Evolutionary conservation across 352 stramenopile species (phyloP).

Genomic region (Pythium rishiriense): DNA sequence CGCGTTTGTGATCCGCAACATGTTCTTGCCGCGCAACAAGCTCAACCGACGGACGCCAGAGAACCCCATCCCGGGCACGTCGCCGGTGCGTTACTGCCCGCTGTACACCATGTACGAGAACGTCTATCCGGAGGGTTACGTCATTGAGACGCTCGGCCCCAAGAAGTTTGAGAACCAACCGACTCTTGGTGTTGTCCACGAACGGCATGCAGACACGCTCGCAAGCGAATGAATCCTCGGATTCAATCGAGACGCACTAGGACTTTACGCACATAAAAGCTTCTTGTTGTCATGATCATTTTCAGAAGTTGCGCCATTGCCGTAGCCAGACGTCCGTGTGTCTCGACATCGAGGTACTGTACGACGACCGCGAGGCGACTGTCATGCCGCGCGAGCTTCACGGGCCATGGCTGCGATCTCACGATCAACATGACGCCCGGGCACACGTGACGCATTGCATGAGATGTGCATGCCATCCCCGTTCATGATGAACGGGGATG

Average conservation of each 20-base stretch:
- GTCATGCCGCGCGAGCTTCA: not conserved
- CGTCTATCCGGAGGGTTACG: conserved; percentile 13
- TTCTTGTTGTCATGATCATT: too few species aligned
- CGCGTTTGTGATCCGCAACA: conserved; percentile 15
- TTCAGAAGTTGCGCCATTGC: too few species aligned
- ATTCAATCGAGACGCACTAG: too few species aligned
- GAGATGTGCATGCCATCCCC: not conserved
- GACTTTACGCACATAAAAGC: too few species aligned
- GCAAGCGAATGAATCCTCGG: too few species aligned
- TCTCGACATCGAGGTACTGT: too few species aligned
- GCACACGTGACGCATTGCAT: not conserved
- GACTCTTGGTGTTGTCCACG: conserved; percentile 12
- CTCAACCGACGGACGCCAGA: conserved; percentile 10
- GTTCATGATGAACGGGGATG: too few species aligned
- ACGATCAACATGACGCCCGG: too few species aligned
- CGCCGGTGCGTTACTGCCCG: conserved; percentile 6
- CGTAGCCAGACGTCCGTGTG: too few species aligned
- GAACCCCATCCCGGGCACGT: conserved; percentile 4
- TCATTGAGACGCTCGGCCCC: conserved; percentile 9
- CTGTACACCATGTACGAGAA: conserved; percentile 14
- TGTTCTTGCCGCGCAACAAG: conserved; percentile 8
- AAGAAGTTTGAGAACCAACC: conserved; percentile 19
- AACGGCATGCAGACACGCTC: conserved; percentile 8
- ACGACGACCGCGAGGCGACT: too few species aligned
- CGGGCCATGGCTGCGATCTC: conserved; percentile 5